Evolutionary conservation across 2,329 filamentous ascomycete genomes (phyloP).

Genomic region (Colletotrichum sidae): DNA sequence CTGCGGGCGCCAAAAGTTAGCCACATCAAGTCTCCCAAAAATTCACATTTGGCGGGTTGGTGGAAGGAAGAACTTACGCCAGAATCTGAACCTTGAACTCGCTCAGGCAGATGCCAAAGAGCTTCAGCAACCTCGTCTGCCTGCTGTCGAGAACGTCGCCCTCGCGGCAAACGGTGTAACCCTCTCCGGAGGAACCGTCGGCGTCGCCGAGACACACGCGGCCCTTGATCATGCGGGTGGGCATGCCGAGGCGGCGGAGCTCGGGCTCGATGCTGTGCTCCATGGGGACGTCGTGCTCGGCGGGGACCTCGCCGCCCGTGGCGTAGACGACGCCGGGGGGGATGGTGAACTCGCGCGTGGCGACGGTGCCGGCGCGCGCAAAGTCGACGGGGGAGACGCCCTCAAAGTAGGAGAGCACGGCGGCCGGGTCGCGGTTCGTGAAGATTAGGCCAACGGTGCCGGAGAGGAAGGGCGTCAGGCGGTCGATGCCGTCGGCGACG

Average conservation of each 20-base stretch:
- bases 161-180: slow-evolving; percentile 85
- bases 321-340: slow-evolving; percentile 87
- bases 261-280: slow-evolving; percentile 92
- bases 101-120: slow-evolving; percentile 90
- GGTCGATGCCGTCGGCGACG: slow-evolving; percentile 81
- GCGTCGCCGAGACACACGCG: slow-evolving; percentile 79
- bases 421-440: slow-evolving; percentile 78
- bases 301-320: slow-evolving; percentile 81
- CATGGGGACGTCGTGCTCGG: slow-evolving; percentile 86
- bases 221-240: slow-evolving; percentile 88
- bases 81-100: slow-evolving; percentile 88
- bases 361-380: slow-evolving; percentile 84
- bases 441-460: slow-evolving; percentile 93
- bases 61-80: slow-evolving; percentile 65
- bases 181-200: slow-evolving; percentile 56
- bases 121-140: slow-evolving; percentile 92
- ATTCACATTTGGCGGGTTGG: not conserved
- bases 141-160: slow-evolving; percentile 88
- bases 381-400: slow-evolving; percentile 84
- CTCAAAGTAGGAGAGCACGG: slow-evolving; percentile 79
- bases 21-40: too few relatives aligned
- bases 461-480: slow-evolving; percentile 75
- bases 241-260: slow-evolving; percentile 88
- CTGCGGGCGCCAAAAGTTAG: slow-evolving; percentile 44
- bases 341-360: slow-evolving; percentile 81